Evolutionary conservation across 225 moss, liverwort and hornwort species (phyloP).

Genomic region (Pseudoscleropodium purum): DNA sequence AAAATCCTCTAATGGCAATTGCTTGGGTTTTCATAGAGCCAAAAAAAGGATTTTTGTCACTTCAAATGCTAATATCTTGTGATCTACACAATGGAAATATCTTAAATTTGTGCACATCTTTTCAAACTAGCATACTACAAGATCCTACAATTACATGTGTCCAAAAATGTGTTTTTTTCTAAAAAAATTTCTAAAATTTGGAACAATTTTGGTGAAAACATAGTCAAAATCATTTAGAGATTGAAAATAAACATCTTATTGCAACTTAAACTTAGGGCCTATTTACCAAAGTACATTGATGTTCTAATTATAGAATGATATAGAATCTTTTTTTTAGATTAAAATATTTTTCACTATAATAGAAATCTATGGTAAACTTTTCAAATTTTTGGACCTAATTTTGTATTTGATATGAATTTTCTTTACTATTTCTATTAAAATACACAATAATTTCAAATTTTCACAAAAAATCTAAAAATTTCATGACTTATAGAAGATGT

Average conservation of each 20-base stretch:
- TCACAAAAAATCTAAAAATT: neutral
- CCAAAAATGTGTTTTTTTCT: no score
- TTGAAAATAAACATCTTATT: neutral
- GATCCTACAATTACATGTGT: no score
- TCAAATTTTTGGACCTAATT: neutral
- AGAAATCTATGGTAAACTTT: neutral
- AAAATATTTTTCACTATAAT: neutral
- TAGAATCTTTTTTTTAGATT: neutral
- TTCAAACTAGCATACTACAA: no score
- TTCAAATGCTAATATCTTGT: no score
- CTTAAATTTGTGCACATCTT: no score
- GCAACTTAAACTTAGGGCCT: neutral
- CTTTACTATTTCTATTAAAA: neutral
- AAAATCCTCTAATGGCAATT: no score
- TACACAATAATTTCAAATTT: neutral
- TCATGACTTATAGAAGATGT: neutral
- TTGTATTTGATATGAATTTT: neutral
- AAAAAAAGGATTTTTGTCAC: no score
- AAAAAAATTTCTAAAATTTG: no score
- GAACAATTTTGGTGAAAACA: no score
- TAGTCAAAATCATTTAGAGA: no score
- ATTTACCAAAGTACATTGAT: fast-evolving
- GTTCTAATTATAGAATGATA: neutral
- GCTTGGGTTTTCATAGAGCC: no score
- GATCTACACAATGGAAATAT: no score